These are phyloP conservation scores for Fraxinus cuspidata DNA, from an alignment of 257 asterid species.

Conservation along the genomic window DNA sequence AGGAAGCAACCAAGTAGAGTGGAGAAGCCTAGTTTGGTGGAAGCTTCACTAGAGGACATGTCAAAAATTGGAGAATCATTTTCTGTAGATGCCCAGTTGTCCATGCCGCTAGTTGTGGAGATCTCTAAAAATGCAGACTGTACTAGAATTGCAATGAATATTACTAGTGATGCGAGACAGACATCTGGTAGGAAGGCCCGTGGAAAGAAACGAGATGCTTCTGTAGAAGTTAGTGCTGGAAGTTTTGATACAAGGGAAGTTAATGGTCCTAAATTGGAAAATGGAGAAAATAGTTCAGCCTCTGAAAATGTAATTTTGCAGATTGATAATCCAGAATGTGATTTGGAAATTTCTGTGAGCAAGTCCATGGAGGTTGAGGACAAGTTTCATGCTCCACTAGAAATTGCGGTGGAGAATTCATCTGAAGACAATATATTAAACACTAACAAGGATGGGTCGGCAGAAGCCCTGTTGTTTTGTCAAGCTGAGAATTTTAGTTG, in stretches of 20 bases:
- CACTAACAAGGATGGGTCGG: slow-evolving; percentile 23
- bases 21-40: slow-evolving; percentile 27
- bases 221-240: slow-evolving; percentile 21
- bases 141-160: neutral
- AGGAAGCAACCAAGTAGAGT: slow-evolving; percentile 24
- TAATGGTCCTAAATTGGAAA: slow-evolving; percentile 17
- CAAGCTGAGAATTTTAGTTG: slow-evolving; percentile 23
- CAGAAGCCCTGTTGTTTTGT: slow-evolving; percentile 17
- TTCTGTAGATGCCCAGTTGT: slow-evolving; percentile 19
- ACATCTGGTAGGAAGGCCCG: slow-evolving; percentile 6
- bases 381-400: slow-evolving; percentile 9
- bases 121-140: slow-evolving; percentile 13
- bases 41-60: slow-evolving; percentile 33
- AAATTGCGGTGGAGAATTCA: slow-evolving; percentile 19
- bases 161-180: slow-evolving; percentile 18
- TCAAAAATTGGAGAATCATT: slow-evolving; percentile 18
- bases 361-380: slow-evolving; percentile 20
- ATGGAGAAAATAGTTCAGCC: slow-evolving; percentile 21
- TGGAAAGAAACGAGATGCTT: slow-evolving; percentile 16
- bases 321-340: slow-evolving; percentile 7
- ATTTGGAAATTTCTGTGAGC: slow-evolving; percentile 19
- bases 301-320: slow-evolving; percentile 14
- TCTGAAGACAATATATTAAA: slow-evolving; percentile 18
- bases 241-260: slow-evolving; percentile 19
- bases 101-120: slow-evolving; percentile 34